Conservation (phyloP, 108 stramenopile species). For the Stephanodiscus minutulus region DNA sequence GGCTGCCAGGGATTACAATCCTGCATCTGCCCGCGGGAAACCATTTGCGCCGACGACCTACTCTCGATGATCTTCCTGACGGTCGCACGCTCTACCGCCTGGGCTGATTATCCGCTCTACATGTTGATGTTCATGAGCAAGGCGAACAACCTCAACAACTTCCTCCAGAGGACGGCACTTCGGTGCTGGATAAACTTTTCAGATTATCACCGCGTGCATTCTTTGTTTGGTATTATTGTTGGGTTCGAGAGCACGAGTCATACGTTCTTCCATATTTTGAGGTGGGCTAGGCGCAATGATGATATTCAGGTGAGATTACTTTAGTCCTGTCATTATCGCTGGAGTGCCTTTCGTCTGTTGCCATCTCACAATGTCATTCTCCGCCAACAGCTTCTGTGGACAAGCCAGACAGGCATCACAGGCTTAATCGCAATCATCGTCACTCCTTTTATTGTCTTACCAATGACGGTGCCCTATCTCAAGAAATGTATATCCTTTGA, state of each 20-base stretch:
- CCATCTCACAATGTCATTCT: not conserved
- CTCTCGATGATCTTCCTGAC: conserved; percentile 37
- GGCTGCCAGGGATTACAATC: conserved; percentile 26
- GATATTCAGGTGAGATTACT: conserved; percentile 10
- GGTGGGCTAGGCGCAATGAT: conserved; percentile 19
- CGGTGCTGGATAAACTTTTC: conserved; percentile 28
- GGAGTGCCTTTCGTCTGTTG: not conserved
- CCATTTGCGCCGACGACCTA: conserved; percentile 31
- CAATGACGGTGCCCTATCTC: conserved; percentile 25
- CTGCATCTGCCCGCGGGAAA: conserved; percentile 34
- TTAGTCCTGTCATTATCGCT: not conserved
- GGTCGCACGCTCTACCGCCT: conserved; percentile 23
- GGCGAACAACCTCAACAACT: conserved; percentile 31
- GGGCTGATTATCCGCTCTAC: conserved; percentile 35
- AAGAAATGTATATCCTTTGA: conserved; percentile 19
- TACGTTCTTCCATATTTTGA: conserved; percentile 27
- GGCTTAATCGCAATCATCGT: conserved; percentile 17
- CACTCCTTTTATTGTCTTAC: conserved; percentile 22
- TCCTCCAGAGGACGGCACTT: conserved; percentile 11
- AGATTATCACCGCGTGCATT: conserved; percentile 23
- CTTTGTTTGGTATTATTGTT: conserved; percentile 23
- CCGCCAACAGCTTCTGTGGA: conserved; percentile 15
- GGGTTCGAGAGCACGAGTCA: conserved; percentile 29
- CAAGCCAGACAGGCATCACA: conserved; percentile 19
- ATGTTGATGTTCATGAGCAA: conserved; percentile 34